Conservation (phyloP, 2,329 filamentous ascomycete genomes). For the Diplodia intermedia region DNA sequence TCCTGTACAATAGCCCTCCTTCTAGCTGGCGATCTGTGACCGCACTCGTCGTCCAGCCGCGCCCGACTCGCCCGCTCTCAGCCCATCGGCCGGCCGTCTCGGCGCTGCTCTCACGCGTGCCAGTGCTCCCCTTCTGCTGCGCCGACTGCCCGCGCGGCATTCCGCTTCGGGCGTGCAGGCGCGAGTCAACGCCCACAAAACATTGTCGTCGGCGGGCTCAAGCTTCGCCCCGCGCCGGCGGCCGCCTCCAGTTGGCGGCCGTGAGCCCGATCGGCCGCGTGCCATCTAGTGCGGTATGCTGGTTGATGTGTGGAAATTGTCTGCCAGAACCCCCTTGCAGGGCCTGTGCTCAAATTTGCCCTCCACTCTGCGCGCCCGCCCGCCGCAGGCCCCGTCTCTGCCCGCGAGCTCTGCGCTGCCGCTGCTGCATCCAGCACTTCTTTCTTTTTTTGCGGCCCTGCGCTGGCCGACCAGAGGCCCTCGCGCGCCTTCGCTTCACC, state of each 20-base stretch:
- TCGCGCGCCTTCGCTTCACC: slow-evolving; percentile 17
- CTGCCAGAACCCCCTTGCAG: slow-evolving; percentile 26
- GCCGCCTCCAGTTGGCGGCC: slow-evolving; percentile 8
- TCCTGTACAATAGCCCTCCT: slow-evolving; percentile 14
- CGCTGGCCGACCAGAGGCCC: slow-evolving; percentile 23
- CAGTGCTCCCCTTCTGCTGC: neutral
- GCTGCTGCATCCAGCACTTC: slow-evolving; percentile 2
- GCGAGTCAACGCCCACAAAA: slow-evolving; percentile 9
- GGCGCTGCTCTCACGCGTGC: slow-evolving; percentile 6
- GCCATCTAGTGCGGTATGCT: slow-evolving; percentile 29
- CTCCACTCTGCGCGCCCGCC: slow-evolving; percentile 26
- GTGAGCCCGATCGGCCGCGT: slow-evolving; percentile 28
- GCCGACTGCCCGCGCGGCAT: slow-evolving; percentile 8
- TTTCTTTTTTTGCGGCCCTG: slow-evolving; percentile 22
- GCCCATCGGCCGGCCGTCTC: neutral
- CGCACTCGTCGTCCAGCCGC: neutral
- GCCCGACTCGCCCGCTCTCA: slow-evolving; percentile 1
- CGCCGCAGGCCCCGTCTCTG: slow-evolving; percentile 26
- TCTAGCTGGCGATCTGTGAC: slow-evolving; percentile 27
- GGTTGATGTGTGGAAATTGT: slow-evolving; percentile 30
- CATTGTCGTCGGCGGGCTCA: slow-evolving; percentile 7
- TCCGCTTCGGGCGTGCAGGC: neutral
- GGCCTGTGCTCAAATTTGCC: slow-evolving; percentile 28
- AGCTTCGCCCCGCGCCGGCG: slow-evolving; percentile 23
- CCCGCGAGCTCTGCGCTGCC: slow-evolving; percentile 22